Conservation (phyloP, 164 flowering plant species). For the Stephania japonica region DNA sequence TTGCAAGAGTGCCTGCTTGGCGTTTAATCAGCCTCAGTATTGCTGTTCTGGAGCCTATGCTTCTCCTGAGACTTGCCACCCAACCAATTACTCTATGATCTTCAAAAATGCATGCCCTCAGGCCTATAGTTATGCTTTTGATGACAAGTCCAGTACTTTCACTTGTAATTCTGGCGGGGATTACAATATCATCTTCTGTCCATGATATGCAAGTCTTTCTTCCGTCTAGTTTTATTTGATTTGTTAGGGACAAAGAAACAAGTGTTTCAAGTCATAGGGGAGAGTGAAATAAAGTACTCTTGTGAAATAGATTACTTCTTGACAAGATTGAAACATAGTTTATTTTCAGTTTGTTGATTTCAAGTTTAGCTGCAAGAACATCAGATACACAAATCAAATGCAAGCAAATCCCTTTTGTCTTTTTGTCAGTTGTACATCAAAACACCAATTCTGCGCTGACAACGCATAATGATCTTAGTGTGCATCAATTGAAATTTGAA, state of each 20-base stretch:
- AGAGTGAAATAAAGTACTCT: no score
- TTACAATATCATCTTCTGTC: constrained; percentile 9
- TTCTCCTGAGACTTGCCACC: background rate
- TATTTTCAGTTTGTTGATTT: no score
- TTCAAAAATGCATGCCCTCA: constrained; percentile 11
- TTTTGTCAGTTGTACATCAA: no score
- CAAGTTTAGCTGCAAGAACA: no score
- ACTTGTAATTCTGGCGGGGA: constrained; percentile 5
- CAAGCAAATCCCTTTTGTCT: no score
- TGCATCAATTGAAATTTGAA: no score
- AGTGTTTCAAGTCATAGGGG: no score
- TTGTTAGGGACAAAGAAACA: background rate
- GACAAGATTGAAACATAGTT: no score
- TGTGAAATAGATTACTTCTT: no score
- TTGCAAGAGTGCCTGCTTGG: constrained; percentile 8
- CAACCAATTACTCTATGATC: constrained; percentile 1
- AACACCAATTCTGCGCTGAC: no score
- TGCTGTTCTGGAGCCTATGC: constrained; percentile 5
- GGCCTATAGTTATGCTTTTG: constrained; percentile 11
- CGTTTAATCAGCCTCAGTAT: constrained; percentile 1
- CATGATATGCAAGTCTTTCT: background rate
- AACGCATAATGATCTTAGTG: no score
- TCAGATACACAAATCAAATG: no score
- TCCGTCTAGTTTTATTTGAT: background rate
- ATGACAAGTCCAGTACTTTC: constrained; percentile 5